phyloP scores from a whole-genome alignment of 1,284 basidiomycete species.

The Tilletia caries region DNA sequence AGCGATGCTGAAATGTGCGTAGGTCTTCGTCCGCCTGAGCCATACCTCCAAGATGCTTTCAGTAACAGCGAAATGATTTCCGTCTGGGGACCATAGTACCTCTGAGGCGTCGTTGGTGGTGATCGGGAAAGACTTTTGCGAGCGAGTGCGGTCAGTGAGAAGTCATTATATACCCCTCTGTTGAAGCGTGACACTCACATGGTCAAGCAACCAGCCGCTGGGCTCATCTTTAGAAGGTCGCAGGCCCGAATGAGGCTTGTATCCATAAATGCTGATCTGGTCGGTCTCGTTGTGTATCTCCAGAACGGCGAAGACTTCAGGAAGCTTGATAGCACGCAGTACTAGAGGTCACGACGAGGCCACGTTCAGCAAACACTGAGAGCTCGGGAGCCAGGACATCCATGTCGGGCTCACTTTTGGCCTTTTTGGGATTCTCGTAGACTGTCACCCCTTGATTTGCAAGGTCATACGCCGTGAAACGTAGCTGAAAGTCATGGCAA shows the following conservation, averaged over 20 bases:
- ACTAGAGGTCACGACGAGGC: background rate
- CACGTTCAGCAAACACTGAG: too few relatives aligned
- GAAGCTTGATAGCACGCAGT: constrained; percentile 4
- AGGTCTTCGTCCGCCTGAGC: constrained; percentile 18
- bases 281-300: constrained; percentile 6
- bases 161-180: too few relatives aligned
- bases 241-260: constrained; percentile 3
- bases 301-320: background rate
- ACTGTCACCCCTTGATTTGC: constrained; percentile 32
- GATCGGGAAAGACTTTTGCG: constrained; percentile 70
- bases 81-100: constrained; percentile 74
- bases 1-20: background rate
- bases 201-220: constrained; percentile 3
- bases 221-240: background rate
- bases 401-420: constrained; percentile 23
- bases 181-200: background rate
- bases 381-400: too few relatives aligned
- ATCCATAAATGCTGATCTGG: constrained; percentile 5
- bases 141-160: too few relatives aligned
- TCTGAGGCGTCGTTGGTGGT: constrained; percentile 71
- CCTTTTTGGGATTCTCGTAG: constrained; percentile 31
- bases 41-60: constrained; percentile 72
- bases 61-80: constrained; percentile 75
- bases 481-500: background rate
- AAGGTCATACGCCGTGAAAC: constrained; percentile 27